Evolutionary conservation across 208 protist species (phyloP).

Genomic region (Trypanosoma mega): DNA sequence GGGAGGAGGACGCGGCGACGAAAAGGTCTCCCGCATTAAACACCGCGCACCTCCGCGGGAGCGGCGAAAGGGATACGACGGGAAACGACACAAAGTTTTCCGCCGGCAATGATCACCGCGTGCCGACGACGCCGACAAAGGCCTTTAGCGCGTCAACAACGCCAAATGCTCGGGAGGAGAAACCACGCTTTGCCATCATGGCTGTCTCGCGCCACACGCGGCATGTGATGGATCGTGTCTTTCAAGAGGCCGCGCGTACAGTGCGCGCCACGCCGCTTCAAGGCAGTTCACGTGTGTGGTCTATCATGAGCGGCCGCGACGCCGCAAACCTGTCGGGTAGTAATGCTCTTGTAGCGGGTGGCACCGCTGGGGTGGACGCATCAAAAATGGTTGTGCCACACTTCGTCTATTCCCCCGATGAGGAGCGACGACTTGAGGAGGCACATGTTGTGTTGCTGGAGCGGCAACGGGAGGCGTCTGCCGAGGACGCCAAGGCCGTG

Average conservation of each 20-base stretch:
- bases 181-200: not conserved
- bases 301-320: slow-evolving; percentile 1
- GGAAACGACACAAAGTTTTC: no score
- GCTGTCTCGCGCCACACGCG: slow-evolving; percentile 8
- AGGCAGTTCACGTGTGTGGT: slow-evolving; percentile 4
- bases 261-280: slow-evolving; percentile 10
- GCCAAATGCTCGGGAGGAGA: not conserved
- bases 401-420: slow-evolving; percentile 37
- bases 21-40: not conserved
- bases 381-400: slow-evolving; percentile 3
- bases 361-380: no score
- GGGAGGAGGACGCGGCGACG: not conserved
- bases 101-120: no score
- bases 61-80: no score
- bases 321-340: not conserved
- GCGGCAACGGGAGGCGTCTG: slow-evolving; percentile 47
- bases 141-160: no score
- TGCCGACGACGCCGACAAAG: no score
- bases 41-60: no score
- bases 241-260: slow-evolving; percentile 23
- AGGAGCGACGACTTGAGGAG: slow-evolving; percentile 39
- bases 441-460: slow-evolving; percentile 50
- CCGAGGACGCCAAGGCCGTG: slow-evolving; percentile 66
- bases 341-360: not conserved
- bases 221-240: slow-evolving; percentile 24